Percentiles rank a stretch among this genome's conserved stretches.
Evolutionary conservation across 495 filamentous ascomycete genomes (phyloP).

Genomic region (Annulohypoxylon maeteangense): DNA sequence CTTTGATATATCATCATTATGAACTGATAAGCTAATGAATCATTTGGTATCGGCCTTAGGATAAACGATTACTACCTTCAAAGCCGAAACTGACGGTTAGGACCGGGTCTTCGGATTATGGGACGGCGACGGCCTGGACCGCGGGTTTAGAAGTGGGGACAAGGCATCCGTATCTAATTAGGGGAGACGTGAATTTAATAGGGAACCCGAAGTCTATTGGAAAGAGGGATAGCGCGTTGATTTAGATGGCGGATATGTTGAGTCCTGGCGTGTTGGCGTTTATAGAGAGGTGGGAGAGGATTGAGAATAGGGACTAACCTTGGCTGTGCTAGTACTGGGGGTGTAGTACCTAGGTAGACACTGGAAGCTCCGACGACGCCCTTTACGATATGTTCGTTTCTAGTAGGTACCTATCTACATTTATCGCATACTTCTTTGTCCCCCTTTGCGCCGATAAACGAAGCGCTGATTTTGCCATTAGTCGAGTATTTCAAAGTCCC

Average conservation of each 20-base stretch:
- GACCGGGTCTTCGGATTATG: slow-evolving; percentile 52
- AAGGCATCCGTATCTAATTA: slow-evolving; percentile 22
- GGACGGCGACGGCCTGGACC: not conserved
- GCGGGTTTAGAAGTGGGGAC: slow-evolving; percentile 43
- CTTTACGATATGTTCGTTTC: too few relatives aligned
- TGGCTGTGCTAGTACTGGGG: too few relatives aligned
- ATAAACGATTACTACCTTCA: too few relatives aligned
- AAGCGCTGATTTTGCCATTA: not conserved
- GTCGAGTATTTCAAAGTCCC: not conserved
- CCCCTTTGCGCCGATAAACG: not conserved
- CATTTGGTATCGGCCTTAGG: not conserved
- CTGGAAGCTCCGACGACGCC: too few relatives aligned
- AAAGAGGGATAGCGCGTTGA: slow-evolving; percentile 52
- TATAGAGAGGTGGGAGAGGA: not conserved
- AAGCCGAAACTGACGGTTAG: slow-evolving; percentile 30
- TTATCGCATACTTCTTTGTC: not conserved
- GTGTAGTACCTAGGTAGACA: too few relatives aligned
- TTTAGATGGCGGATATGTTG: slow-evolving; percentile 35
- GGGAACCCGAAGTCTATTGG: slow-evolving; percentile 18
- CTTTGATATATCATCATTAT: not conserved
- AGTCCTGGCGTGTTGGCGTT: not conserved
- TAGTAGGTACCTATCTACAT: too few relatives aligned
- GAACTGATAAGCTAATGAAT: not conserved
- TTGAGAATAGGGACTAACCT: too few relatives aligned
- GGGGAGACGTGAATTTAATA: not conserved